Percentiles rank a stretch among this genome's conserved stretches.
Evolutionary conservation across 768 basidiomycete genomes (phyloP).

Genomic region (Mycena polygramma): DNA sequence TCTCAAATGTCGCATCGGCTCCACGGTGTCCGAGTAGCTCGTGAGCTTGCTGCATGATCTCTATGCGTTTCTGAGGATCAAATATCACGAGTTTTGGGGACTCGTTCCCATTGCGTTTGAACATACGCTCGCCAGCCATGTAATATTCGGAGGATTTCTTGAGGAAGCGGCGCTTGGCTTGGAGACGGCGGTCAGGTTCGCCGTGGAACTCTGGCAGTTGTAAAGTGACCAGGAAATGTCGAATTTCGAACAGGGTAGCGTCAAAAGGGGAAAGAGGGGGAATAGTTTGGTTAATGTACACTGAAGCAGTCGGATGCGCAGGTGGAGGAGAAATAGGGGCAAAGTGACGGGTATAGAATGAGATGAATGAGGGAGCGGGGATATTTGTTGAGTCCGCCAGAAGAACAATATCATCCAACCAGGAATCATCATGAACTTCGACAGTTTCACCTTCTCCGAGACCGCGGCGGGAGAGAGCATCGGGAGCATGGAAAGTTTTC

Average conservation of each 20-base stretch:
- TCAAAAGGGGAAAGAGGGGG: slow-evolving; percentile 9
- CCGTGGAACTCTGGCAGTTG: background rate
- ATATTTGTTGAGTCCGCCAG: background rate
- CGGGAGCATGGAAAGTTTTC: slow-evolving; percentile 48
- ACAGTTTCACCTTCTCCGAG: slow-evolving; percentile 35
- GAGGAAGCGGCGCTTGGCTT: slow-evolving; percentile 23
- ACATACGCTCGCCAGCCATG: slow-evolving; percentile 20
- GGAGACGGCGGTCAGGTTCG: background rate
- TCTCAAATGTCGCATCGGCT: slow-evolving; percentile 13
- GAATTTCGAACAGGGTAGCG: slow-evolving; percentile 23
- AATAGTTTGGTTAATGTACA: background rate
- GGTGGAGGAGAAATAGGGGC: background rate
- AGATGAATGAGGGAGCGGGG: background rate
- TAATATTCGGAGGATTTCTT: slow-evolving; percentile 30
- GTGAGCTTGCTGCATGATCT: slow-evolving; percentile 37
- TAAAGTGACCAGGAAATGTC: slow-evolving; percentile 33
- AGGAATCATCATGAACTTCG: slow-evolving; percentile 43
- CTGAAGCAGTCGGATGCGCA: background rate
- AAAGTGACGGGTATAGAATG: background rate
- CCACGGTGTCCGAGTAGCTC: slow-evolving; percentile 42
- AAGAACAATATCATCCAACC: slow-evolving; percentile 36
- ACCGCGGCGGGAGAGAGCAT: slow-evolving; percentile 50
- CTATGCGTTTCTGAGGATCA: slow-evolving; percentile 14
- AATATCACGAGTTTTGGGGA: slow-evolving; percentile 19
- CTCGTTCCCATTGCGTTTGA: slow-evolving; percentile 10